These are phyloP conservation scores for Hypoxylon sp. DNA, from an alignment of 2,329 filamentous ascomycete species.

Conservation along the genomic window DNA sequence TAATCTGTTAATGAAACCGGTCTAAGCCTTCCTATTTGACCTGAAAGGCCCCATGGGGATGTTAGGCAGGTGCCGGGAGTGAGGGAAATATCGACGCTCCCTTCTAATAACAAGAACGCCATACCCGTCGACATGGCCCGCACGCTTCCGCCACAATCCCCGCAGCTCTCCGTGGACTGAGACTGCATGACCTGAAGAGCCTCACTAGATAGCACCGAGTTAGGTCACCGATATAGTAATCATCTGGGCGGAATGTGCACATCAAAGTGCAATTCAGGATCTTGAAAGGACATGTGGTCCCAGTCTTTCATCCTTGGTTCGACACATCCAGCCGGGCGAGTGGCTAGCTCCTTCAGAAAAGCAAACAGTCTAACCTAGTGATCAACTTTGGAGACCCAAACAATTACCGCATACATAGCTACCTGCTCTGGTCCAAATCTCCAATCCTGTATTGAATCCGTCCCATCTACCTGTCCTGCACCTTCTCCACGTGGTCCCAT, in stretches of 20 bases:
- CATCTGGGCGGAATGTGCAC: neutral
- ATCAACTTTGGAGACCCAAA: slow-evolving; percentile 13
- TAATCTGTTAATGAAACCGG: neutral
- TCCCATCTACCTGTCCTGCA: slow-evolving; percentile 20
- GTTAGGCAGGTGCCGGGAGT: neutral
- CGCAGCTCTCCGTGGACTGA: slow-evolving; percentile 8
- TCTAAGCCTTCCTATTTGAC: slow-evolving; percentile 18
- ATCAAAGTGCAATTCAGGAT: slow-evolving; percentile 37
- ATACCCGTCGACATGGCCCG: neutral
- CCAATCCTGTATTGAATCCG: slow-evolving; percentile 1
- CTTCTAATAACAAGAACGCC: neutral
- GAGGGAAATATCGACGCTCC: neutral
- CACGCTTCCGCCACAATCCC: slow-evolving; percentile 1
- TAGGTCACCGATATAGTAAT: slow-evolving; percentile 16
- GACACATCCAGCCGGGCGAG: slow-evolving; percentile 8
- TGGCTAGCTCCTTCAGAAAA: slow-evolving; percentile 4
- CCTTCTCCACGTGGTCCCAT: slow-evolving; percentile 23
- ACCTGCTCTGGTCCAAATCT: neutral
- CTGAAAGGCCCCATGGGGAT: slow-evolving; percentile 15
- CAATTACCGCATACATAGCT: neutral
- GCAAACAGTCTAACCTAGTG: slow-evolving; percentile 22
- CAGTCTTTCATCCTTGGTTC: neutral
- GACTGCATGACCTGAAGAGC: slow-evolving; percentile 19
- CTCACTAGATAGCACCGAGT: slow-evolving; percentile 15
- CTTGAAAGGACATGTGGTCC: slow-evolving; percentile 7